A percentile compares a stretch with the other conserved stretches of the same genome.
phyloP scores from a whole-genome alignment of 2,329 filamentous ascomycete genomes.

The Talaromyces sp. region DNA sequence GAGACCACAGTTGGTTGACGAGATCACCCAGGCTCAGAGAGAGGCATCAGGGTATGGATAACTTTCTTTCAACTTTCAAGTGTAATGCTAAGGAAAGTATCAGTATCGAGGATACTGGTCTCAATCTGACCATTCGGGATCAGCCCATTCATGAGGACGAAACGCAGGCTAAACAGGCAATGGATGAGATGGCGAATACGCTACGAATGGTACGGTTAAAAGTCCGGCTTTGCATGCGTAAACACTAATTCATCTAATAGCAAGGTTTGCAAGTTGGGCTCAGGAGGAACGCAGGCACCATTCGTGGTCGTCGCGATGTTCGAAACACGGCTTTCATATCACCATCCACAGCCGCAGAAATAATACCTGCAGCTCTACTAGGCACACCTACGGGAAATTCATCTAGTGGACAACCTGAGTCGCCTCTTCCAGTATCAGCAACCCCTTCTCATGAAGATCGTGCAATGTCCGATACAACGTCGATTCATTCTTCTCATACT shows the following conservation, averaged over 20 bases:
- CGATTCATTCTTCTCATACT: slow-evolving; percentile 83
- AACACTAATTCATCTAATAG: slow-evolving; percentile 23
- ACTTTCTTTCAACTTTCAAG: not conserved
- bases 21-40: slow-evolving; percentile 44
- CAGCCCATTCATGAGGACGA: slow-evolving; percentile 50
- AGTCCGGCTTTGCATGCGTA: slow-evolving; percentile 16
- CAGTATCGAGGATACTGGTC: slow-evolving; percentile 41
- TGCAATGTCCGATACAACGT: slow-evolving; percentile 77
- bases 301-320: slow-evolving; percentile 84
- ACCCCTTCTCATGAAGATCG: slow-evolving; percentile 59
- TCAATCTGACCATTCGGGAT: slow-evolving; percentile 48
- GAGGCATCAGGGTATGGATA: slow-evolving; percentile 39
- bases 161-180: slow-evolving; percentile 46
- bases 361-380: slow-evolving; percentile 21
- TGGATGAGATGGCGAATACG: slow-evolving; percentile 49
- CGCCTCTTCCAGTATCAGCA: slow-evolving; percentile 32
- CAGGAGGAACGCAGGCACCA: slow-evolving; percentile 66
- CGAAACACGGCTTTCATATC: slow-evolving; percentile 62
- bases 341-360: slow-evolving; percentile 23
- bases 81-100: not conserved
- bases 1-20: slow-evolving; percentile 41
- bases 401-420: slow-evolving; percentile 17
- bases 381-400: slow-evolving; percentile 4
- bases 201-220: slow-evolving; percentile 37
- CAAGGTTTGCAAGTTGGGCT: slow-evolving; percentile 52